A percentile compares a stretch with the other conserved stretches of the same genome.
Conservation (phyloP, 2,329 filamentous ascomycete genomes). For the Fulvia fulva region DNA sequence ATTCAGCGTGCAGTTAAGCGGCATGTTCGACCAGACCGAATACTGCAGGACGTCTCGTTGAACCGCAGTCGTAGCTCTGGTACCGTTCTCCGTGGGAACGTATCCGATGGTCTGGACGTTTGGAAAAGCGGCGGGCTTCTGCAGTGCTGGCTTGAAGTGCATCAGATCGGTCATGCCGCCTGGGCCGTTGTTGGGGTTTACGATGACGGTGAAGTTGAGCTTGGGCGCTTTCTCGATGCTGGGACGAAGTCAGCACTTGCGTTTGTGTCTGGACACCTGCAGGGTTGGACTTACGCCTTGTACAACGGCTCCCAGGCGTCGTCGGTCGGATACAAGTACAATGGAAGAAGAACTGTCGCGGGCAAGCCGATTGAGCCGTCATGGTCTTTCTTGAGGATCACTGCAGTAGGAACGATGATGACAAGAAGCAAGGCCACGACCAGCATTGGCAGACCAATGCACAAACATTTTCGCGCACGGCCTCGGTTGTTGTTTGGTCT, state of each 20-base stretch:
- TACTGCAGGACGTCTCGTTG: constrained; percentile 23
- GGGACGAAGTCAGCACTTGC: neutral
- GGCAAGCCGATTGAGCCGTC: constrained; percentile 9
- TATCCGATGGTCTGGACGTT: constrained; percentile 30
- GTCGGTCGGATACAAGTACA: constrained; percentile 19
- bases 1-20: constrained; percentile 21
- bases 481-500: neutral
- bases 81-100: constrained; percentile 23
- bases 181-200: constrained; percentile 26
- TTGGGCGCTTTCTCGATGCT: constrained; percentile 10
- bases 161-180: constrained; percentile 14
- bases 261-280: neutral
- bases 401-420: constrained; percentile 16
- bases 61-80: constrained; percentile 14
- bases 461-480: constrained; percentile 1
- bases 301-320: constrained; percentile 19
- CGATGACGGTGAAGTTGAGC: constrained; percentile 20
- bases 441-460: neutral
- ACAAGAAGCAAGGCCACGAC: constrained; percentile 9
- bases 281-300: constrained; percentile 17
- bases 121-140: constrained; percentile 21
- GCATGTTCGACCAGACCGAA: constrained; percentile 19
- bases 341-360: constrained; percentile 15
- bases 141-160: constrained; percentile 21
- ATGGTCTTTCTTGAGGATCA: constrained; percentile 4